Evolutionary conservation across 1,284 basidiomycete species (phyloP).

Genomic region (Vanrija pseudolonga): DNA sequence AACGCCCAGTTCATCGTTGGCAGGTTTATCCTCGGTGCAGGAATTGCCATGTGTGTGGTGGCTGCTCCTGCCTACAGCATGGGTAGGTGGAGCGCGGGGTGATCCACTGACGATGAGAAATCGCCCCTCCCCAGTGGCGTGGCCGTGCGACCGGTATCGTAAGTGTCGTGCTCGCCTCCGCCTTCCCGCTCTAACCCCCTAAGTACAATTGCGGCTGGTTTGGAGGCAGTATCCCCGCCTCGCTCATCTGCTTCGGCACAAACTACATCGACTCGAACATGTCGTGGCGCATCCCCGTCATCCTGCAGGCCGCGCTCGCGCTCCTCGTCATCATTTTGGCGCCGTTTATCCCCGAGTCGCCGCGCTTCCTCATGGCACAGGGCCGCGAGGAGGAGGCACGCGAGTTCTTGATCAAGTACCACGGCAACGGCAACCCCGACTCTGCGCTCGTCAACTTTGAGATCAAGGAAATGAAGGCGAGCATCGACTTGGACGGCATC

Average conservation of each 20-base stretch:
- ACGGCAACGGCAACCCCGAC: slow-evolving; percentile 25
- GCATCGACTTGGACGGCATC: slow-evolving; percentile 54
- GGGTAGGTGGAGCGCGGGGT: slow-evolving; percentile 7
- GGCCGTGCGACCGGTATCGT: slow-evolving; percentile 55
- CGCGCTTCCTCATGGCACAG: slow-evolving; percentile 26
- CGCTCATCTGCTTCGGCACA: slow-evolving; percentile 4
- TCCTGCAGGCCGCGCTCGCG: slow-evolving; percentile 13
- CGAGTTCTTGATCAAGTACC: slow-evolving; percentile 31
- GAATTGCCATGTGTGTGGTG: slow-evolving; percentile 46
- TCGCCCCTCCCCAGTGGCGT: slow-evolving; percentile 63
- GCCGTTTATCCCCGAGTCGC: slow-evolving; percentile 27
- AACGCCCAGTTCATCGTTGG: slow-evolving; percentile 39
- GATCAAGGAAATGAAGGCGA: slow-evolving; percentile 56
- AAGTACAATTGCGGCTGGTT: slow-evolving; percentile 45
- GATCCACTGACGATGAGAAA: slow-evolving; percentile 39
- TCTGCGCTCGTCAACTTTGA: slow-evolving; percentile 46
- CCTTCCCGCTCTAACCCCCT: slow-evolving; percentile 29
- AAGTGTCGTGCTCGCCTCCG: too few relatives aligned
- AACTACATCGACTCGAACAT: slow-evolving; percentile 14
- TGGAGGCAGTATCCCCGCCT: slow-evolving; percentile 23
- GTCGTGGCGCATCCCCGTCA: slow-evolving; percentile 22
- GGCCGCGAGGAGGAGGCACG: slow-evolving; percentile 60
- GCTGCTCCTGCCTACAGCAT: slow-evolving; percentile 55
- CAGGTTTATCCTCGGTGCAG: slow-evolving; percentile 48
- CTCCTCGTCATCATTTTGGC: not conserved